Evolutionary conservation across 192 early-diverging fungal genomes (phyloP).

Genomic region (Coemansia sp.): DNA sequence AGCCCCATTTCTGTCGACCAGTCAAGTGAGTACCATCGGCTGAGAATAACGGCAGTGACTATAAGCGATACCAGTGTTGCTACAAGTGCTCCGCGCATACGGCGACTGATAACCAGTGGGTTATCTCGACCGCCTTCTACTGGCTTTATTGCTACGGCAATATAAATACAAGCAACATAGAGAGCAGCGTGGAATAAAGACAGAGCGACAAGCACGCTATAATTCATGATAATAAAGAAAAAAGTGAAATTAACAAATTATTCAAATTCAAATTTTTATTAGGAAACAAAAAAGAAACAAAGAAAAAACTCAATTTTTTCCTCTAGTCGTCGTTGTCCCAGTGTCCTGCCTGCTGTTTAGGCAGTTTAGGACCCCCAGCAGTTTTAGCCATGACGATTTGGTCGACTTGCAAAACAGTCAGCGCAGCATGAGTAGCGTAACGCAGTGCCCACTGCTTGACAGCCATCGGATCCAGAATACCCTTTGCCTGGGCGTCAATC

Average conservation of each 20-base stretch:
- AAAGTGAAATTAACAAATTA: background rate
- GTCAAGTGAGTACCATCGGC: background rate
- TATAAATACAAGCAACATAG: constrained; percentile 41
- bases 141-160: constrained; percentile 20
- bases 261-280: background rate
- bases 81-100: constrained; percentile 24
- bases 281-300: background rate
- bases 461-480: constrained; percentile 80
- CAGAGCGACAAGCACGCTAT: background rate
- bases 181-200: constrained; percentile 25
- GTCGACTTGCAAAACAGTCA: constrained; percentile 95
- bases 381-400: constrained; percentile 99
- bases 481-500: constrained; percentile 71
- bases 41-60: constrained; percentile 9
- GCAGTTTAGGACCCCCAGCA: constrained; percentile 92
- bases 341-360: constrained; percentile 75
- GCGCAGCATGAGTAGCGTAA: constrained; percentile 88
- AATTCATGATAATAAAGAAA: background rate
- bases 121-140: constrained; percentile 31
- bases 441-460: constrained; percentile 90
- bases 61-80: constrained; percentile 19
- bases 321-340: constrained; percentile 76
- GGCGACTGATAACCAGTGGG: constrained; percentile 38
- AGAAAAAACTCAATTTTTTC: background rate
- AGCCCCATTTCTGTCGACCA: constrained; percentile 22